Evolutionary conservation across 495 filamentous ascomycete genomes (phyloP), one percentile per base, ranked within the genome.

Genomic region (Talaromyces adpressus): DNA sequence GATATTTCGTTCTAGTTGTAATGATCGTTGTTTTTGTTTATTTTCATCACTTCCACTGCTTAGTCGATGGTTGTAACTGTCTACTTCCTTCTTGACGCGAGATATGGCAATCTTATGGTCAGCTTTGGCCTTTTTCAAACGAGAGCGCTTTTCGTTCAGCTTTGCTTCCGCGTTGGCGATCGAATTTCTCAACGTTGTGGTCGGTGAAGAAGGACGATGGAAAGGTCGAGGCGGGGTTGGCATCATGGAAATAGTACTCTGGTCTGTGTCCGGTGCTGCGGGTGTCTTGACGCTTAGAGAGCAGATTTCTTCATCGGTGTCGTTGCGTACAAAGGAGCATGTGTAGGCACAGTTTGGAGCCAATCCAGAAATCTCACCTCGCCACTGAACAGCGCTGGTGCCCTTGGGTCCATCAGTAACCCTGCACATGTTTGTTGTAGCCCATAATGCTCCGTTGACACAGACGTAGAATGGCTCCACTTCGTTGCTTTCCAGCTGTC

Each of bases 371-470:
- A 97, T 91, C 74, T 95, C 91, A 47, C 91, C 92, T 53, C 82
- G 83, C 89, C 89, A 97, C 59, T 77, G 72, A 30, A 73, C 73
- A 59, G 72, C 66, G 64, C 70, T 84, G 52, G 85, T 81, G 20
- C 78, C 83, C 64, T 83, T 84, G 9, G 83, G 78, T 61, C 69
- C 62, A 64, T 82, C 77, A 14, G 73, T 70, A 29, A 83, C 79
- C 47, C 79, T 78, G 59, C 77, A 80, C 67, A 96, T 90, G 39
- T 84, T 83, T 8, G 87, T 90, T 14, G 91, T 92, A 62, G 90
- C 89, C 92, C 92, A 97, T 53, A 89, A 81, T 1, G 92, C 91
- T 30, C 91, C 87, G 69, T 97, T 96, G 63, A 97, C 87, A 67
- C 89, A 87, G 41, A 97, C 88, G 66, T 89, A 93, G 69, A 97